Evolutionary conservation across 306 rosid genomes (phyloP).

Genomic region (Quercus berberidifolia): DNA sequence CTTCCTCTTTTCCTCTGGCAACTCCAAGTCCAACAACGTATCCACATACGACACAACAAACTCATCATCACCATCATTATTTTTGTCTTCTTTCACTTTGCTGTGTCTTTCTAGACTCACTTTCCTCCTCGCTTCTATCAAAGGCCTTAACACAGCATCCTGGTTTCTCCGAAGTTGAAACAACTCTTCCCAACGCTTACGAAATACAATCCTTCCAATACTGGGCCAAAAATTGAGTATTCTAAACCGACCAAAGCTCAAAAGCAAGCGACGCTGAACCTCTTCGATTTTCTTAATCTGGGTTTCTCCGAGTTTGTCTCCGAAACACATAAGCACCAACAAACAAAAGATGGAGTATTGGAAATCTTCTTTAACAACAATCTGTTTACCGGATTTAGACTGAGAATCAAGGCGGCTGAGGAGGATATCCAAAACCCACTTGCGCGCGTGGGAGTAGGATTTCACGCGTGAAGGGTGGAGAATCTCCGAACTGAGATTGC

Average conservation of each 20-base stretch:
- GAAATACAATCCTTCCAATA: background rate
- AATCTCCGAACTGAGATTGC: background rate
- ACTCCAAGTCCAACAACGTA: background rate
- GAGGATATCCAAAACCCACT: constrained; percentile 2
- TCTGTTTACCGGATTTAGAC: background rate
- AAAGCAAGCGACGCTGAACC: background rate
- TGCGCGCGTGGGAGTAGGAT: background rate
- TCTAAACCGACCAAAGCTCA: background rate
- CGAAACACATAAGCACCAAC: constrained; percentile 5
- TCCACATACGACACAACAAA: constrained; percentile 5
- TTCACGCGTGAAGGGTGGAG: constrained; percentile 5
- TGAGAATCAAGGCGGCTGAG: background rate
- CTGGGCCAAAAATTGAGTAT: background rate
- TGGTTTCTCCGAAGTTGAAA: background rate
- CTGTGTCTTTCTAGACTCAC: background rate
- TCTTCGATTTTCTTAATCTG: background rate
- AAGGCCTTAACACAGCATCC: background rate
- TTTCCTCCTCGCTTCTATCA: background rate
- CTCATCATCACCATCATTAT: background rate
- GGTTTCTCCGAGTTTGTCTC: background rate
- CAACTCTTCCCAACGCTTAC: background rate
- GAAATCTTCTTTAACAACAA: background rate
- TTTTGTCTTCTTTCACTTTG: background rate
- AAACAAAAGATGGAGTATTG: background rate
- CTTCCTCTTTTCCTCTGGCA: background rate